Evolutionary conservation across 208 protist genomes (phyloP).

Genomic region (Trypanosoma caninum): DNA sequence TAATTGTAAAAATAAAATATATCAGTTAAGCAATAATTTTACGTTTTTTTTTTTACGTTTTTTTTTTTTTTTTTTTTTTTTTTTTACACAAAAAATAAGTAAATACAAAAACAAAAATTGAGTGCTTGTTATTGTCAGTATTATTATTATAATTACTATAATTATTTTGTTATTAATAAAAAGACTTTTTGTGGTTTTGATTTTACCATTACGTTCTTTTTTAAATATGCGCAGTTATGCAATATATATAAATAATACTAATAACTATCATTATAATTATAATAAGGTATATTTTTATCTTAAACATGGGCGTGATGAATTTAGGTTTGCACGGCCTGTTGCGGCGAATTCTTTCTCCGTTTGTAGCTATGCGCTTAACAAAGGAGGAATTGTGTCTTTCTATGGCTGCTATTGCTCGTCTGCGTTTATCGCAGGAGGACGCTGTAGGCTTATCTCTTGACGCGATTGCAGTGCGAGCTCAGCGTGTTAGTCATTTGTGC

Average conservation of each 20-base stretch:
- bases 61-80: not conserved
- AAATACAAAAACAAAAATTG: constrained; percentile 7
- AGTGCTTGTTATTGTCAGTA: too few relatives aligned
- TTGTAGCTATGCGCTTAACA: constrained; percentile 26
- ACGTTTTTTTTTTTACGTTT: too few relatives aligned
- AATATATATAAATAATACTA: too few relatives aligned
- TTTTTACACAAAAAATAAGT: constrained; percentile 3
- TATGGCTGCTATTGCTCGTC: constrained; percentile 45
- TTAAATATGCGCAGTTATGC: too few relatives aligned
- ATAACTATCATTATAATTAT: too few relatives aligned
- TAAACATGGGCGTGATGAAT: constrained; percentile 20
- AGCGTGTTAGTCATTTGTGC: constrained; percentile 45
- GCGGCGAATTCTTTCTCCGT: constrained; percentile 23
- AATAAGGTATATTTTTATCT: too few relatives aligned
- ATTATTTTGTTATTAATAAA: too few relatives aligned
- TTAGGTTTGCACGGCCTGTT: constrained; percentile 24
- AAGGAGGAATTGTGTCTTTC: constrained; percentile 69
- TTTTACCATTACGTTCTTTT: too few relatives aligned
- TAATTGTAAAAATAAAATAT: too few relatives aligned
- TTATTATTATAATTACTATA: too few relatives aligned
- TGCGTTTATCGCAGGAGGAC: constrained; percentile 16
- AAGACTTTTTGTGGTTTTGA: too few relatives aligned
- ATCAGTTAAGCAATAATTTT: too few relatives aligned
- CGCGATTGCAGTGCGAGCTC: constrained; percentile 9
- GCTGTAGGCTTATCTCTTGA: not conserved